Evolutionary conservation across 257 asterid genomes (phyloP).

Genomic region (Nicotiana noctiflora): DNA sequence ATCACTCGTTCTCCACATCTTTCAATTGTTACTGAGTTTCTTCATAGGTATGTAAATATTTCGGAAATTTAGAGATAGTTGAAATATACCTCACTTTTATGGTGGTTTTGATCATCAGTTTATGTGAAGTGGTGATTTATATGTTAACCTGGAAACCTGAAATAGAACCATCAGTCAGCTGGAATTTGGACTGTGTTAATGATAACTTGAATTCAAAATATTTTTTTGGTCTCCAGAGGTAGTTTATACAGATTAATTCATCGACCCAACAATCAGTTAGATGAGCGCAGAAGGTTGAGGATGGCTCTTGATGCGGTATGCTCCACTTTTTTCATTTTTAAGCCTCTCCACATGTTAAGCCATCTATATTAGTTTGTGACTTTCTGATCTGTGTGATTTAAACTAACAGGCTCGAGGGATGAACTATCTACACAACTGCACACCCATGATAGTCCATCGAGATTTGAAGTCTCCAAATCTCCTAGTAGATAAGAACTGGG

Average conservation of each 20-base stretch:
- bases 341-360: background rate
- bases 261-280: slow-evolving; percentile 89
- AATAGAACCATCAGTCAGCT: background rate
- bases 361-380: slow-evolving; percentile 8
- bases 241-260: slow-evolving; percentile 89
- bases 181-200: background rate
- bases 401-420: slow-evolving; percentile 82
- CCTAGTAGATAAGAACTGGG: slow-evolving; percentile 97
- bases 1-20: slow-evolving; percentile 94
- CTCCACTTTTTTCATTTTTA: slow-evolving; percentile 13
- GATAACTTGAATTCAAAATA: slow-evolving; percentile 16
- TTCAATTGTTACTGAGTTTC: slow-evolving; percentile 89
- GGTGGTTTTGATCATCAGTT: background rate
- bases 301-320: slow-evolving; percentile 97
- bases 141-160: background rate
- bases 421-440: slow-evolving; percentile 93
- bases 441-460: slow-evolving; percentile 89
- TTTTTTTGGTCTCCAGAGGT: slow-evolving; percentile 59
- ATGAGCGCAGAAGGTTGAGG: slow-evolving; percentile 84
- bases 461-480: slow-evolving; percentile 97
- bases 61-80: slow-evolving; percentile 1
- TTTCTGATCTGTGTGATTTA: slow-evolving; percentile 2
- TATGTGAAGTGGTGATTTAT: background rate
- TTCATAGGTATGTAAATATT: slow-evolving; percentile 65
- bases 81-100: background rate